Evolutionary conservation across 2,329 filamentous ascomycete species (phyloP), one percentile per base, ranked within the genome.

Genomic region (Remersonia thermophila): DNA sequence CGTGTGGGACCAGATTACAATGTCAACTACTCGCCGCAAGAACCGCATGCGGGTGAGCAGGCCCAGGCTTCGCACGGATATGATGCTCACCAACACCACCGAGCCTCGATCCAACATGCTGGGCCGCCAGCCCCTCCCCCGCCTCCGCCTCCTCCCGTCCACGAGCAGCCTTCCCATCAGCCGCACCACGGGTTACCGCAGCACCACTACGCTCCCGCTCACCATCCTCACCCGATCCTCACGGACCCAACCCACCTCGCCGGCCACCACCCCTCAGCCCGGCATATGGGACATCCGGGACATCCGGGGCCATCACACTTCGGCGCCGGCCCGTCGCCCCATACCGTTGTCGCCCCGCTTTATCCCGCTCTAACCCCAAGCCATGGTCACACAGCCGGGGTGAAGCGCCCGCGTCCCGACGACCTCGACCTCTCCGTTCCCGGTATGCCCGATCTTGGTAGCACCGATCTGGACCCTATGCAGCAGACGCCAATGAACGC

Each of bases 11-110:
- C 64, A 59, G 73, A 77, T 66, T 80, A 80, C 69, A 73, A 79
- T 72, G 76, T 82, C 70, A 74, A 80, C 59, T 83, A 81, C 65
- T 69, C 76, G 63, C 66, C 74, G 58, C 77, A 80, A 64, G 72
- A 69, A 55, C 68, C 69, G 61, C 71, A 77, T 65, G 62, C 74
- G 63, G 69, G 68, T 60, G 68, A 73, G 57, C 74, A 78, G 58
- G 68, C 67, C 57, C 73, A 80, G 56, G 67, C 69, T 56, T 65
- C 73, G 55, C 71, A 79, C 57, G 61, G 69, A 50, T 82, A 80
- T 62, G 72, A 76, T 53, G 52, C 60, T 39, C 54, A 62, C 36
- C 57, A 63, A 42, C 67, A 67, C 47, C 63, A 67, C 47, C 63
- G 65, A 48, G 57, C 57, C 47, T 62, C 66, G 42, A 58, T 71